Evolutionary conservation across 768 basidiomycete genomes (phyloP), one percentile per base, ranked within the genome.

Genomic region (Suillus occidentalis): DNA sequence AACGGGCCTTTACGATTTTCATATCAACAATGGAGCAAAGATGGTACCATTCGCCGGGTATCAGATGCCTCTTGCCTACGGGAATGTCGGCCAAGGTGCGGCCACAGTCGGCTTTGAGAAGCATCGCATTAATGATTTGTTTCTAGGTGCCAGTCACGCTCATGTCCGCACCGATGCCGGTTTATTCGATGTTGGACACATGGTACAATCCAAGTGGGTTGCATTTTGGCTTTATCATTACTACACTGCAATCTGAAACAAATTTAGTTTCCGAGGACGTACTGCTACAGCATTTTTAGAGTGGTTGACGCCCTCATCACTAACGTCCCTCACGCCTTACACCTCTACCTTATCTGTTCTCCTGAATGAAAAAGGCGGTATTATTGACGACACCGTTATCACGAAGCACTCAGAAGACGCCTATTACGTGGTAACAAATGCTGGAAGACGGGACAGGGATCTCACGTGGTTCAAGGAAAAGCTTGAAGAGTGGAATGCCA

Each of bases 11-110:
- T 94, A 96, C 71, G 93, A 95, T 72, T 96, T 95, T 73, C 96
- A 99, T 74, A 74, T 92, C 55, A 75, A 87, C 66, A 82, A 91
- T 75, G 89, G 84, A 20, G 97, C 90, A 1, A 96, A 96, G 78
- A 95, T 99, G 94, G 95, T 97, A 0, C 90, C 94, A 0, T 99
- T 98, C 76, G 97, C 94, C 3, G 97, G 97, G 7, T 99, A 89
- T 77, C 85, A 87, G 5, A 99, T 99, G 97, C 97, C 97, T 0
- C 82, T 99, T 52, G 76, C 85, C 4, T 99, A 98, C 72, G 93
- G 88, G 6, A 82, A 85, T 37, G 85, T 91, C 57, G 94, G 94
- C 6, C 92, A 94, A 82, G 86, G 92, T 89, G 65, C 65, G 84
- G 73, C 50, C 40, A 14, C 43, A 57, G 6, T 47, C 63, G 62